A percentile compares a stretch with the other conserved stretches of the same genome.
These are phyloP conservation scores for Celoporthe dispersa DNA, from an alignment of 2,329 filamentous ascomycete genomes.

Conservation along the genomic window DNA sequence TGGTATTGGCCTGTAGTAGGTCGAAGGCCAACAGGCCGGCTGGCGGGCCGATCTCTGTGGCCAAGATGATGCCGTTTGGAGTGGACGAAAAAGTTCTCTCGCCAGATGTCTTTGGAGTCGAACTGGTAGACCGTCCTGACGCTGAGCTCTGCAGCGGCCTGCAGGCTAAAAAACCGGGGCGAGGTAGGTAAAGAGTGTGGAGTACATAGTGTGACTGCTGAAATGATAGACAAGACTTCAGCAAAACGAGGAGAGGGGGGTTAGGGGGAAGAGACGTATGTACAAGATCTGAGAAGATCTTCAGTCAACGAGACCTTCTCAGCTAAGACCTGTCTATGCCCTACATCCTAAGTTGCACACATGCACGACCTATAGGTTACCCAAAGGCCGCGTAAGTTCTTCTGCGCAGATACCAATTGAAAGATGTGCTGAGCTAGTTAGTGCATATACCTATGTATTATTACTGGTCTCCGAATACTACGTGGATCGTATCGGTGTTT, in stretches of 20 bases:
- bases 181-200: background rate
- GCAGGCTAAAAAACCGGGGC: background rate
- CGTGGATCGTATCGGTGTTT: background rate
- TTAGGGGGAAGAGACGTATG: background rate
- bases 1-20: background rate
- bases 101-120: slow-evolving; percentile 1
- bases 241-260: too few relatives aligned
- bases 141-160: background rate
- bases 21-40: background rate
- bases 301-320: background rate
- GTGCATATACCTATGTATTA: background rate
- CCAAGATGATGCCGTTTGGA: background rate
- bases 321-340: background rate
- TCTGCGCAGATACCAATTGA: background rate
- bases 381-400: background rate
- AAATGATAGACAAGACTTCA: background rate
- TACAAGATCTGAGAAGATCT: background rate
- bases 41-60: too few relatives aligned
- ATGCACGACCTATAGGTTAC: background rate
- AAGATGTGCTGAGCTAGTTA: background rate
- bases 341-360: background rate
- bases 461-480: background rate
- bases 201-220: too few relatives aligned
- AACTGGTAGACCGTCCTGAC: slow-evolving; percentile 2
- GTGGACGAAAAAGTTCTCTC: background rate